Conservation (phyloP, 495 filamentous ascomycete species). For the Hypoxylon crocopeplum region DNA sequence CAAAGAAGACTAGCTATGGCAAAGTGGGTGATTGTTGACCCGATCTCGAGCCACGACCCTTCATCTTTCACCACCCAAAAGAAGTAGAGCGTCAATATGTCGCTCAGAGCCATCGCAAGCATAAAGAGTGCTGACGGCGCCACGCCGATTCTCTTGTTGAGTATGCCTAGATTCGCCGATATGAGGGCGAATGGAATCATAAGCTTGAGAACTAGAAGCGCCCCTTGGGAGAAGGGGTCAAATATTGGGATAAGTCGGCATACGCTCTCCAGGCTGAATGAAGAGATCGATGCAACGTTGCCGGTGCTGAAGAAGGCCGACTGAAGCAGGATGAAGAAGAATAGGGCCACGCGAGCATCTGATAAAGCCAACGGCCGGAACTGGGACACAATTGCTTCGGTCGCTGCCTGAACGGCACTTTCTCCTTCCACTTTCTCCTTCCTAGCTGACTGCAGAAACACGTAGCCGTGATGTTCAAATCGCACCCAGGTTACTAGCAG, state of each 20-base stretch:
- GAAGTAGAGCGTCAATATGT: conserved; percentile 94
- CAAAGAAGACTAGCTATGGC: conserved; percentile 87
- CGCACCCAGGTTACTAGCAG: conserved; percentile 89
- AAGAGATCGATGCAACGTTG: conserved; percentile 93
- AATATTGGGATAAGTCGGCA: conserved; percentile 92
- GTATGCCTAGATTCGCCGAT: conserved; percentile 89
- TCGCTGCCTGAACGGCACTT: conserved; percentile 29
- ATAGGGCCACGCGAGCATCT: conserved; percentile 85
- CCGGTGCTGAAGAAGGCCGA: conserved; percentile 97
- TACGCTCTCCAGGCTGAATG: conserved; percentile 93
- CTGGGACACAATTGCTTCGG: conserved; percentile 27
- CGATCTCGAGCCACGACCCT: conserved; percentile 96
- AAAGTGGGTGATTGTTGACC: conserved; percentile 94
- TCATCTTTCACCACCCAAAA: conserved; percentile 97
- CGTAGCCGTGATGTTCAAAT: conserved; percentile 81
- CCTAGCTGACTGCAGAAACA: conserved; percentile 50
- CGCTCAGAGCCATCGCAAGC: conserved; percentile 90
- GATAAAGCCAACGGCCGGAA: conserved; percentile 79
- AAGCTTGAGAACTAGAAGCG: conserved; percentile 86
- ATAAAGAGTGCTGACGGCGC: conserved; percentile 89
- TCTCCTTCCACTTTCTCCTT: conserved; percentile 32
- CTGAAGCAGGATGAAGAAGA: conserved; percentile 94
- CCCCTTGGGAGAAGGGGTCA: conserved; percentile 89
- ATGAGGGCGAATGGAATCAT: conserved; percentile 94
- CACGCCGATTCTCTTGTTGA: conserved; percentile 85